These are phyloP conservation scores for Sporothrix euskadiensis DNA, from an alignment of 2,329 filamentous ascomycete species.

Conservation along the genomic window DNA sequence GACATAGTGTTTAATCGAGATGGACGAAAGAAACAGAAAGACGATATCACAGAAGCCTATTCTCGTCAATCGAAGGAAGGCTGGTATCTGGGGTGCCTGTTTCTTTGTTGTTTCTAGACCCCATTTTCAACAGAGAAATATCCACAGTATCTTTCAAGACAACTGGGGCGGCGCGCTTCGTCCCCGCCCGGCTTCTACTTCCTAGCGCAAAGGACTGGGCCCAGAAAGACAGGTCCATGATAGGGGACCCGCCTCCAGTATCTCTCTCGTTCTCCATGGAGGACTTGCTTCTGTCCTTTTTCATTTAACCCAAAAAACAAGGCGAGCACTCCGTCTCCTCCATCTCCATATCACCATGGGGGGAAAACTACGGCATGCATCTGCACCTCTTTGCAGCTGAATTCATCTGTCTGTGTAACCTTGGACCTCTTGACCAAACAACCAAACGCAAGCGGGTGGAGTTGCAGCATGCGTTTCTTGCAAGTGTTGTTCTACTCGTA, in stretches of 20 bases:
- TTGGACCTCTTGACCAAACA: neutral
- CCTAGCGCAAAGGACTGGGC: conserved; percentile 1
- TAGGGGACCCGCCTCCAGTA: neutral
- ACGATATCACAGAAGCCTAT: neutral
- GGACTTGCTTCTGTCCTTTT: neutral
- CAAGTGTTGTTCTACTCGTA: neutral
- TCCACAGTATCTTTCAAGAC: neutral
- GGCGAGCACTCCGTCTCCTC: neutral
- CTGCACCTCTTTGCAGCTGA: neutral
- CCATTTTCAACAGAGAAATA: neutral
- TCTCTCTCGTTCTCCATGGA: neutral
- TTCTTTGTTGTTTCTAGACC: neutral
- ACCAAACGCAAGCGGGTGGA: conserved; percentile 14
- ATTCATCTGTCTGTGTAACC: neutral
- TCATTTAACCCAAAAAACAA: neutral
- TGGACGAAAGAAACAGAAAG: neutral
- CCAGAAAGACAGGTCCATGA: neutral
- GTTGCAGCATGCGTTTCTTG: neutral
- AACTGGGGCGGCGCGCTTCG: conserved; percentile 7
- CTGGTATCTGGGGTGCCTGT: neutral
- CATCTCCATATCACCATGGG: neutral
- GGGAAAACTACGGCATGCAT: neutral
- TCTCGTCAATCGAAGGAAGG: neutral
- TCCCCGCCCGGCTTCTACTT: conserved; percentile 20
- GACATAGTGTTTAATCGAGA: neutral